phyloP scores from a whole-genome alignment of 2,329 filamentous ascomycete genomes.

The Xylaria sp. region DNA sequence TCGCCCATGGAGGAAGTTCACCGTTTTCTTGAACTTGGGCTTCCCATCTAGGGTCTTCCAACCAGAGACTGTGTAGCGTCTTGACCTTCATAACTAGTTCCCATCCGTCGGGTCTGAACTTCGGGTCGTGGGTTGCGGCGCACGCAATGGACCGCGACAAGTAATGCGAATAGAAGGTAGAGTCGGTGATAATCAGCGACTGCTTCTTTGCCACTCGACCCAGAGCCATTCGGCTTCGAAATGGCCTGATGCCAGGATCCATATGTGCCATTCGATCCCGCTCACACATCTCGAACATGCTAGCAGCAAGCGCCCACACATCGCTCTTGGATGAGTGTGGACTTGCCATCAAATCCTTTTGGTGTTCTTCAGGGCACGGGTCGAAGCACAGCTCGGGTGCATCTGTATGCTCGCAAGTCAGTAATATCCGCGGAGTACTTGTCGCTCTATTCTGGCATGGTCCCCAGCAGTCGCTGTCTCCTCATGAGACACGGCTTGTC shows the following conservation, averaged over 20 bases:
- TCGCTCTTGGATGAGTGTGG: conserved; percentile 18
- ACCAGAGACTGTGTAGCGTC: conserved; percentile 7
- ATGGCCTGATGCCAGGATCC: conserved; percentile 10
- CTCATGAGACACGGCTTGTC: background rate
- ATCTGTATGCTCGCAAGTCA: background rate
- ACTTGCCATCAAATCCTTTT: conserved; percentile 1
- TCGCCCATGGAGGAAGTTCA: conserved; percentile 15
- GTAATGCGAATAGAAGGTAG: conserved; percentile 17
- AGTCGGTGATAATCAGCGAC: conserved; percentile 11
- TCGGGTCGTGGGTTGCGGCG: conserved; percentile 15
- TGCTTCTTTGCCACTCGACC: conserved; percentile 14
- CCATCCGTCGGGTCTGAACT: conserved; percentile 7
- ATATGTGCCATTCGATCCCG: conserved; percentile 16
- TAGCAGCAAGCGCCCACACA: conserved; percentile 17
- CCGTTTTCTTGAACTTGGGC: conserved; percentile 6
- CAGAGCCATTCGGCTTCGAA: conserved; percentile 10
- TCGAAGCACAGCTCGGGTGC: conserved; percentile 20
- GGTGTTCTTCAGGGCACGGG: conserved; percentile 4
- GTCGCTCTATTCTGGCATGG: background rate
- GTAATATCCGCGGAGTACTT: background rate
- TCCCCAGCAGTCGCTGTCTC: background rate
- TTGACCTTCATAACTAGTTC: conserved; percentile 6
- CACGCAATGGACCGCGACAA: conserved; percentile 15
- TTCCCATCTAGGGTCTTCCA: conserved; percentile 14
- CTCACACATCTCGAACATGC: conserved; percentile 19